A percentile compares a stretch with the other conserved stretches of the same genome.
phyloP scores from a whole-genome alignment of 2,329 filamentous ascomycete species.

The Parastagonospora nodorum region DNA sequence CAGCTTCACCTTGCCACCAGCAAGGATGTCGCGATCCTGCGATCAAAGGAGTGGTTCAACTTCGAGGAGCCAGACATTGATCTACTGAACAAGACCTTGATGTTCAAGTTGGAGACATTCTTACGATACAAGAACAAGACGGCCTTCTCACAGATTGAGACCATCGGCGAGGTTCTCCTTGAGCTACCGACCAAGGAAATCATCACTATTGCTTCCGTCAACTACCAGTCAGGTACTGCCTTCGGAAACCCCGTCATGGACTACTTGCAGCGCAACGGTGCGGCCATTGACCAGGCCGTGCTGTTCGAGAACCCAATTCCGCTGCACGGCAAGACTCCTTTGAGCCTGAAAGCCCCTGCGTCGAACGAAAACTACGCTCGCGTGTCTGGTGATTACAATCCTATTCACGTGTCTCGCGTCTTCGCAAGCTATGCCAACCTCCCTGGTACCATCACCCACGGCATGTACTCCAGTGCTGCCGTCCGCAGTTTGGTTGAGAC shows the following conservation, averaged over 20 bases:
- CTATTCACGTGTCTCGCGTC: constrained; percentile 95
- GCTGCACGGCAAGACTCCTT: constrained; percentile 85
- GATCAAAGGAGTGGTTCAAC: constrained; percentile 97
- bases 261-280: constrained; percentile 89
- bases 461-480: constrained; percentile 98
- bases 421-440: constrained; percentile 96
- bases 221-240: constrained; percentile 89
- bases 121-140: constrained; percentile 94
- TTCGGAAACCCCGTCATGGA: constrained; percentile 97
- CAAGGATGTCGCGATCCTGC: constrained; percentile 91
- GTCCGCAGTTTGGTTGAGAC: constrained; percentile 96
- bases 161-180: constrained; percentile 86
- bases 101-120: constrained; percentile 92
- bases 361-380: constrained; percentile 98
- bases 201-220: constrained; percentile 95
- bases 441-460: constrained; percentile 96
- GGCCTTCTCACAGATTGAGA: constrained; percentile 89
- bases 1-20: constrained; percentile 84
- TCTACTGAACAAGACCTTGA: constrained; percentile 88
- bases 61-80: constrained; percentile 84
- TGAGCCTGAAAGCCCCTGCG: constrained; percentile 86
- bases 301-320: constrained; percentile 98
- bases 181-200: constrained; percentile 97
- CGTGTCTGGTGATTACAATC: constrained; percentile 98
- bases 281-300: constrained; percentile 92